Conservation (phyloP, 768 basidiomycete species). For the Russula dissimulans region DNA sequence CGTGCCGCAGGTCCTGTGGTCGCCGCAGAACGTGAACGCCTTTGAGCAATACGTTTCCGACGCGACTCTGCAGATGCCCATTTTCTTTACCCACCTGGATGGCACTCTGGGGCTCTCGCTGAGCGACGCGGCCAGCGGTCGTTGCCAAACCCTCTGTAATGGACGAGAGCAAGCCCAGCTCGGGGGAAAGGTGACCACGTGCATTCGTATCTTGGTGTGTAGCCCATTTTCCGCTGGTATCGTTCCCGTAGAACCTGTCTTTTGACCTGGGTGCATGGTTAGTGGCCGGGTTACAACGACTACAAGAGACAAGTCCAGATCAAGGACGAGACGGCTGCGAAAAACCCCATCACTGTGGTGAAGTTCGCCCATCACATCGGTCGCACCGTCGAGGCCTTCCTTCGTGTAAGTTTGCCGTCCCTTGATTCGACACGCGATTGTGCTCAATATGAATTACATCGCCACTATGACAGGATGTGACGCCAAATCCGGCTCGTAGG, state of each 20-base stretch:
- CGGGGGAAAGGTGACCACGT: slow-evolving; percentile 5
- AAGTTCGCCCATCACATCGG: slow-evolving; percentile 13
- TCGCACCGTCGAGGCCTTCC: slow-evolving; percentile 8
- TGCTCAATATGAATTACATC: not conserved
- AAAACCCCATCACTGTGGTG: slow-evolving; percentile 1
- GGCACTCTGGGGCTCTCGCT: slow-evolving; percentile 5
- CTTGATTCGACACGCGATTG: not conserved
- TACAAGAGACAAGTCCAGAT: slow-evolving; percentile 13
- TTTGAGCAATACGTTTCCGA: not conserved
- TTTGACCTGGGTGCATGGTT: not conserved
- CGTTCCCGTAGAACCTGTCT: not conserved
- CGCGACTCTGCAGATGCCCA: slow-evolving; percentile 5
- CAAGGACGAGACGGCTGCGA: slow-evolving; percentile 1
- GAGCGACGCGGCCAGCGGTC: not conserved
- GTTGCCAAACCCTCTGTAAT: not conserved
- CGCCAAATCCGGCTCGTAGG: not conserved
- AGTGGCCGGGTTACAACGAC: slow-evolving; percentile 10
- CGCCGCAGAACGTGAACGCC: not conserved
- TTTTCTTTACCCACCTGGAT: slow-evolving; percentile 8
- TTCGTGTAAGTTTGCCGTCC: not conserved
- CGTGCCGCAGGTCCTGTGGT: slow-evolving; percentile 7
- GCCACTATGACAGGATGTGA: not conserved
- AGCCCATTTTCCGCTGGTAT: not conserved
- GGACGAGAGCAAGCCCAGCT: not conserved
- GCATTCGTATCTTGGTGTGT: slow-evolving; percentile 9